Conservation (phyloP, 768 basidiomycete genomes). For the Hemileccinum impolitum region DNA sequence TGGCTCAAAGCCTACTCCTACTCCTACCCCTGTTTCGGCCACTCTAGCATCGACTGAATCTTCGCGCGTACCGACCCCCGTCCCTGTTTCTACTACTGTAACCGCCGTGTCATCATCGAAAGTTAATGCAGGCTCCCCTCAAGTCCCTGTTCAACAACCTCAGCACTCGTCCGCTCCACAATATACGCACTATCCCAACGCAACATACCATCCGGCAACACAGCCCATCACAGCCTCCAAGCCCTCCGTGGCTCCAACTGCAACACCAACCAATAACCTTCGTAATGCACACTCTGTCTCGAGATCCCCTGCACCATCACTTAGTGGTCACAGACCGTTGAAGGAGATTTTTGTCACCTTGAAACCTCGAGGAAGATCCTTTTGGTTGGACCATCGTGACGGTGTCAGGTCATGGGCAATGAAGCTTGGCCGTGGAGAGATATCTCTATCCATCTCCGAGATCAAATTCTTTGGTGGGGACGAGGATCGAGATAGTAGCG, state of each 20-base stretch:
- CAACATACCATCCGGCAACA: constrained; percentile 40
- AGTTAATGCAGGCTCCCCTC: constrained; percentile 27
- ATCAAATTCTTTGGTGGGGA: constrained; percentile 51
- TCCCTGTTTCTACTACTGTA: constrained; percentile 11
- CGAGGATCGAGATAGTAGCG: constrained; percentile 59
- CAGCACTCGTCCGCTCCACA: constrained; percentile 34
- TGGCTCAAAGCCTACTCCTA: constrained; percentile 23
- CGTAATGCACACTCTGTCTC: constrained; percentile 30
- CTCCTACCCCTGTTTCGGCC: constrained; percentile 16
- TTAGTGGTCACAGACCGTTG: constrained; percentile 42
- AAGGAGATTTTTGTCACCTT: constrained; percentile 51
- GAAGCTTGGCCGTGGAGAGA: constrained; percentile 56
- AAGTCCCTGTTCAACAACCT: constrained; percentile 31
- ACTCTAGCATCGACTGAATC: constrained; percentile 23
- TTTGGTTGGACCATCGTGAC: constrained; percentile 61
- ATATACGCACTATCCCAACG: constrained; percentile 53
- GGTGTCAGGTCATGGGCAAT: constrained; percentile 76
- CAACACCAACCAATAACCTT: constrained; percentile 12
- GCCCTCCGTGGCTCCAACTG: constrained; percentile 6
- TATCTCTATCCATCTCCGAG: constrained; percentile 49
- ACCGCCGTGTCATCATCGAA: constrained; percentile 16
- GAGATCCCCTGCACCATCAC: constrained; percentile 29
- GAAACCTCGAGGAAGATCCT: constrained; percentile 55
- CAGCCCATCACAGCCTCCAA: constrained; percentile 25
- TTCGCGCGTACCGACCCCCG: constrained; percentile 19